Evolutionary conservation across 1,284 basidiomycete species (phyloP).

Genomic region (Pseudozyma flocculosa): DNA sequence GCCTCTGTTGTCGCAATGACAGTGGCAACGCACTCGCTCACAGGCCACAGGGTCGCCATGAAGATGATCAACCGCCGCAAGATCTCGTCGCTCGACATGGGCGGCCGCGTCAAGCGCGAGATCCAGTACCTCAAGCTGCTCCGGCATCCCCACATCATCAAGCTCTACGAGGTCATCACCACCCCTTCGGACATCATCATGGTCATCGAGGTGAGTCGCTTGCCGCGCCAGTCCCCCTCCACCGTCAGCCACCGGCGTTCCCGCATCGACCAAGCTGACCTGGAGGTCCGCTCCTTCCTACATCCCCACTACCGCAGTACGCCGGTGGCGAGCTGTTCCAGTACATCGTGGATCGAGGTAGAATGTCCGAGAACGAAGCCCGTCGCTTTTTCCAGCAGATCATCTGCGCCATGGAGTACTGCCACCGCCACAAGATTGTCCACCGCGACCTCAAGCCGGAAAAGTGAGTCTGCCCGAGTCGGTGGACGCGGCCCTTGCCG

Average conservation of each 20-base stretch:
- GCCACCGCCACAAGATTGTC: constrained; percentile 56
- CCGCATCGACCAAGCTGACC: too few species aligned
- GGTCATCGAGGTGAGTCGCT: constrained; percentile 47
- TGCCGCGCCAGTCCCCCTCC: constrained; percentile 1
- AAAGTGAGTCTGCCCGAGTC: constrained; percentile 25
- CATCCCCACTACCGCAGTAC: too few species aligned
- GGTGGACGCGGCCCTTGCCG: too few species aligned
- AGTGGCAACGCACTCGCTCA: constrained; percentile 93
- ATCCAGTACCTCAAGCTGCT: constrained; percentile 57
- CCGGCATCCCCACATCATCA: constrained; percentile 57
- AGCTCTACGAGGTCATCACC: constrained; percentile 57
- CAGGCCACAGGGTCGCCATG: constrained; percentile 93
- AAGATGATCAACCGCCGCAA: constrained; percentile 95
- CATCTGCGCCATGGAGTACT: constrained; percentile 56
- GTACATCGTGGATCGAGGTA: constrained; percentile 56
- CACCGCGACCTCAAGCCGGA: constrained; percentile 57
- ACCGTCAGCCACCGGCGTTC: too few species aligned
- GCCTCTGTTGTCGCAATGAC: constrained; percentile 5
- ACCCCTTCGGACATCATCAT: constrained; percentile 57
- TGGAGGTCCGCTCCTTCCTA: too few species aligned
- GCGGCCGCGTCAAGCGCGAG: constrained; percentile 78
- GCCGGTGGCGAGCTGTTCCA: constrained; percentile 57
- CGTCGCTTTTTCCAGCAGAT: constrained; percentile 57
- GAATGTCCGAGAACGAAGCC: constrained; percentile 54
- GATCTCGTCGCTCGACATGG: constrained; percentile 77